phyloP scores from a whole-genome alignment of 306 rosid species.

The Vigna unguiculata region DNA sequence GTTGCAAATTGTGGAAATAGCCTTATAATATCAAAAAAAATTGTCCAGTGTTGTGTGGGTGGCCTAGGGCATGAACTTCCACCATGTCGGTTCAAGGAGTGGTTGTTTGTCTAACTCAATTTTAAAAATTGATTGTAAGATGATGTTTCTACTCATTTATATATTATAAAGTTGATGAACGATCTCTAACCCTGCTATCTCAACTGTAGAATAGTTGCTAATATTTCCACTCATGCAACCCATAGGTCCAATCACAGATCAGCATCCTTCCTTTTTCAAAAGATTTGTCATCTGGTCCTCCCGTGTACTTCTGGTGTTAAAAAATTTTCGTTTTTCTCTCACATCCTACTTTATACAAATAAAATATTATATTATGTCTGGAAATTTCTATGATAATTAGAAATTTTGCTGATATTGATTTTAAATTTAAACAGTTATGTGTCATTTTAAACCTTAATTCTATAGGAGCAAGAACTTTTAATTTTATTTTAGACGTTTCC shows the following conservation, averaged over 20 bases:
- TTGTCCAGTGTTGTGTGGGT: slow-evolving; percentile 15
- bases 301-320: slow-evolving; percentile 13
- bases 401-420: slow-evolving; percentile 15
- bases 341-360: not conserved
- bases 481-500: slow-evolving; percentile 18
- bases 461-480: slow-evolving; percentile 9
- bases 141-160: too few relatives aligned
- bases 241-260: slow-evolving; percentile 11
- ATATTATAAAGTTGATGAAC: too few relatives aligned
- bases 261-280: not conserved
- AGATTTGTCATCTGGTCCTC: slow-evolving; percentile 3
- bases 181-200: not conserved
- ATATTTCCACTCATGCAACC: slow-evolving; percentile 15
- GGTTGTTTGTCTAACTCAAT: not conserved
- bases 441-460: slow-evolving; percentile 17
- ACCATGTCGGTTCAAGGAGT: not conserved
- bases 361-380: slow-evolving; percentile 2
- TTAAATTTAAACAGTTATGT: slow-evolving; percentile 17
- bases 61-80: not conserved
- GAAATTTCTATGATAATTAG: slow-evolving; percentile 29
- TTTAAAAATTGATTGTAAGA: too few relatives aligned
- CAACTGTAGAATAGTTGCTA: not conserved
- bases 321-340: not conserved
- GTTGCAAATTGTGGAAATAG: slow-evolving; percentile 10
- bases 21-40: not conserved